Evolutionary conservation across 2,329 filamentous ascomycete species (phyloP).

Genomic region (Eutypa lata): DNA sequence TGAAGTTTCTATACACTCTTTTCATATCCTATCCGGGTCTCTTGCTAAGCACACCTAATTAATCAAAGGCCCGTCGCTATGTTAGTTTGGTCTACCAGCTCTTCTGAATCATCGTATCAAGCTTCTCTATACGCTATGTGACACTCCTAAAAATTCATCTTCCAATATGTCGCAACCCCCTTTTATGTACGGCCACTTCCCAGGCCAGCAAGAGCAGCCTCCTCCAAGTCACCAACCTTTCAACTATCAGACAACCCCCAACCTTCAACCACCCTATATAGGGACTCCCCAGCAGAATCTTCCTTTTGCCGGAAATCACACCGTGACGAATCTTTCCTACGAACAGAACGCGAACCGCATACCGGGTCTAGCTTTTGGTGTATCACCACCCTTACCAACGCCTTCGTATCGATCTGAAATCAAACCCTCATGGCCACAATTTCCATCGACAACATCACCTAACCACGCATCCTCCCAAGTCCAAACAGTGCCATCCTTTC

Average conservation of each 20-base stretch:
- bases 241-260: conserved; percentile 11
- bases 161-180: conserved; percentile 38
- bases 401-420: conserved; percentile 8
- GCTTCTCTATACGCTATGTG: conserved; percentile 6
- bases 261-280: conserved; percentile 7
- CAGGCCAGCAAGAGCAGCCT: conserved; percentile 20
- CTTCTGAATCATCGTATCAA: conserved; percentile 5
- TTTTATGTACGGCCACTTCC: conserved; percentile 32
- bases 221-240: conserved; percentile 20
- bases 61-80: not conserved
- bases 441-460: not conserved
- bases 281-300: conserved; percentile 10
- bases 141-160: conserved; percentile 6
- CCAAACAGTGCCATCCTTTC: not conserved
- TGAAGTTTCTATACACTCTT: no score
- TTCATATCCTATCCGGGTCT: not conserved
- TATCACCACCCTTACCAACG: conserved; percentile 11
- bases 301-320: conserved; percentile 20
- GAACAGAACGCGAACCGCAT: conserved; percentile 35
- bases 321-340: conserved; percentile 32
- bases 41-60: not conserved
- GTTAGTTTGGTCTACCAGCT: not conserved
- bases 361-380: conserved; percentile 36
- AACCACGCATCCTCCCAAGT: not conserved
- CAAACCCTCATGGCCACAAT: conserved; percentile 12